phyloP scores from a whole-genome alignment of 495 filamentous ascomycete species.

The Podospora sp. region DNA sequence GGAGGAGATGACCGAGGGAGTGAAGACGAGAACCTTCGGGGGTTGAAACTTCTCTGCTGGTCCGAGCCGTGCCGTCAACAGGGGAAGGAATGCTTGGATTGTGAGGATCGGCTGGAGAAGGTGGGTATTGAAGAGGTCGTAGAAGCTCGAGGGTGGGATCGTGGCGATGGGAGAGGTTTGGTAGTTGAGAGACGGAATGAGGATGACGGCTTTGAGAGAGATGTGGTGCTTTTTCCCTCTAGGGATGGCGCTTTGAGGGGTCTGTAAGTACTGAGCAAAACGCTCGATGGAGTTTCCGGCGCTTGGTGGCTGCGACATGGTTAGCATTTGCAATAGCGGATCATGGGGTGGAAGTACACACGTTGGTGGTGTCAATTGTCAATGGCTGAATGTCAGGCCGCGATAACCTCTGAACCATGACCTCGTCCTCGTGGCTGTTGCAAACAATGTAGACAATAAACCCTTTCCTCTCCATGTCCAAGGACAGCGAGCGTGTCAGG shows the following conservation, averaged over 20 bases:
- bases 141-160: conserved; percentile 77
- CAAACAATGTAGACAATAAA: conserved; percentile 93
- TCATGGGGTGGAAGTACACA: conserved; percentile 37
- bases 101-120: conserved; percentile 90
- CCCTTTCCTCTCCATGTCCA: conserved; percentile 86
- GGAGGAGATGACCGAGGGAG: conserved; percentile 79
- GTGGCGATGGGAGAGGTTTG: conserved; percentile 78
- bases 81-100: conserved; percentile 82
- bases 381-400: conserved; percentile 80
- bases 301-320: conserved; percentile 43
- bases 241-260: conserved; percentile 70
- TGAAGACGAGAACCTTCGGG: conserved; percentile 75
- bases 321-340: conserved; percentile 25
- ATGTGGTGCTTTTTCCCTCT: conserved; percentile 74
- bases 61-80: conserved; percentile 59
- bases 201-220: conserved; percentile 72
- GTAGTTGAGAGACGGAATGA: conserved; percentile 73
- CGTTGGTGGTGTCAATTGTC: conserved; percentile 79
- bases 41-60: conserved; percentile 42
- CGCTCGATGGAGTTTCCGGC: conserved; percentile 63
- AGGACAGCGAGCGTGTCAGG: conserved; percentile 73
- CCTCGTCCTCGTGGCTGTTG: conserved; percentile 77
- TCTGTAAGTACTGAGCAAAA: conserved; percentile 67
- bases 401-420: conserved; percentile 70
- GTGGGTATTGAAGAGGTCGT: conserved; percentile 86